Evolutionary conservation across 768 basidiomycete species (phyloP), one percentile per base, ranked within the genome.

Genomic region (Mycena amicta): DNA sequence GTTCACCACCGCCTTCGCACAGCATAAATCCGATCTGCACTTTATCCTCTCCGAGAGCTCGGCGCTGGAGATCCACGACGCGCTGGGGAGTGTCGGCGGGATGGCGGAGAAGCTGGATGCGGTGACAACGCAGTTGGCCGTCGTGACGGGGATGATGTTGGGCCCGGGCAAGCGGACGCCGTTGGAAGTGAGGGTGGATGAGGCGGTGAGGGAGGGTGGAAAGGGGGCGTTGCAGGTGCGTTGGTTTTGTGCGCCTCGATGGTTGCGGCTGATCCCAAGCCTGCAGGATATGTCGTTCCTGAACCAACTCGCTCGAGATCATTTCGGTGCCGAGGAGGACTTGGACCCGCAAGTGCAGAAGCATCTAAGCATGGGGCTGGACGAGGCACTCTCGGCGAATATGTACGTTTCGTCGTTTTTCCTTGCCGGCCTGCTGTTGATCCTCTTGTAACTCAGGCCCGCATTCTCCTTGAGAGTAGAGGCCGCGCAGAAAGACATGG

Each of bases 21-120:
- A 58, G 1, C 68, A 67, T 31, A 67, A 69, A 33, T 33, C 52
- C 16, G 23, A 43, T 5, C 57, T 69, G 22, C 62, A 67, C 13
- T 43, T 61, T 33, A 30, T 69, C 13, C 62, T 69, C 29, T 37
- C 55, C 6, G 51, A 62, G 30, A 55, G 55, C 23, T 60, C 66
- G 37, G 60, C 64, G 16, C 27, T 63, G 1, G 55, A 63, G 45
- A 23, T 63, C 12, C 59, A 50, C 37, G 62, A 63, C 13, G 46
- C 57, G 40, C 25, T 26, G 6, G 47, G 25, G 8, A 55, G 22
- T 49, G 45, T 33, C 4, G 39, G 28, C 5, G 56, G 50, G 22
- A 41, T 69, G 3, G 26, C 60, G 1, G 43, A 51, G 13, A 58
- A 65, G n/a, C 23, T 64, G 18, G 56, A 64, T 11, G 30, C 16